A percentile compares a stretch with the other conserved stretches of the same genome.
Evolutionary conservation across 768 basidiomycete genomes (phyloP).

Genomic region (Mycena galopus): DNA sequence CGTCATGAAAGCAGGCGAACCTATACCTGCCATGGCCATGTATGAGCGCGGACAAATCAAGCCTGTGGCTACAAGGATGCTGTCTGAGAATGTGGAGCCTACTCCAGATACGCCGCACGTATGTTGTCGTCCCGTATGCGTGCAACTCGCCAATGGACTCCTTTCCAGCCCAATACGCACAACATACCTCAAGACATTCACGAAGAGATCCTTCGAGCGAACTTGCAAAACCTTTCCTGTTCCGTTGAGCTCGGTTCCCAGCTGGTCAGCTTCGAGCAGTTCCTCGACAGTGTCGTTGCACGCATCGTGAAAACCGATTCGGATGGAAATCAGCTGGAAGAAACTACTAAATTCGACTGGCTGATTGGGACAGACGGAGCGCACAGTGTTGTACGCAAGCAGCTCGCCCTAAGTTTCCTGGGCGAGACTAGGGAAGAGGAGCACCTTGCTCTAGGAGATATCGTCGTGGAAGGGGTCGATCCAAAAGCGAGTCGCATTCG

Average conservation of each 20-base stretch:
- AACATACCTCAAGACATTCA: constrained; percentile 43
- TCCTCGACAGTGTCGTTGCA: constrained; percentile 45
- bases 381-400: constrained; percentile 52
- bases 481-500: background rate
- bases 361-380: constrained; percentile 60
- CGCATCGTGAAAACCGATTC: constrained; percentile 44
- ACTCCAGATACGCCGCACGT: too few relatives aligned
- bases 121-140: constrained; percentile 38
- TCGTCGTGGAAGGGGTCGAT: constrained; percentile 42
- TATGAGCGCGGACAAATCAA: constrained; percentile 34
- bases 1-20: constrained; percentile 15
- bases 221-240: constrained; percentile 40
- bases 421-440: constrained; percentile 55
- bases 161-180: constrained; percentile 35
- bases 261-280: constrained; percentile 49
- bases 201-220: constrained; percentile 49
- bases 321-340: constrained; percentile 38
- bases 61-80: background rate
- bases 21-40: background rate
- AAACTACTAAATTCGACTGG: constrained; percentile 46
- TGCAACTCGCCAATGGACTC: background rate
- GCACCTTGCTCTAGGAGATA: constrained; percentile 51
- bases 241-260: constrained; percentile 53
- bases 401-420: constrained; percentile 55
- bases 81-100: constrained; percentile 20